Base-by-base conservation (phyloP, 805 yeast species). In the Wickerhamiella cacticola region DNA sequence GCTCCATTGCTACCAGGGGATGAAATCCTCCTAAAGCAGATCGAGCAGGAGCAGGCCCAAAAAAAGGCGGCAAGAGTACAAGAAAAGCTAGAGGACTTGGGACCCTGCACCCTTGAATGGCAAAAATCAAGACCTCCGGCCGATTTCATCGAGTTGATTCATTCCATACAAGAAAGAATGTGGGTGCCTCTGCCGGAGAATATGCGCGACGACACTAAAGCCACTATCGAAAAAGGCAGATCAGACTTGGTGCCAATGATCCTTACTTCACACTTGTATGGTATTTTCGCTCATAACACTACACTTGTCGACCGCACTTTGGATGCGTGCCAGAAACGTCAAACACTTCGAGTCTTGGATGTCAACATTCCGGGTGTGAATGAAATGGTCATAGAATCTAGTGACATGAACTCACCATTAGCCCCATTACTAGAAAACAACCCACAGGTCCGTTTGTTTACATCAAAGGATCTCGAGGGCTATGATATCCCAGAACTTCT, bases 231-330 rank as follows among this genome's bases (percentile, higher is more conserved):
- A 15, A 48, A 53, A 12, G 59, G 51, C 47, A 54, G 70, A 9
- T 39, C 46, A 23, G 16, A 50, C 1, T 19, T 62, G n/a, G 67
- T 69, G 2, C 61, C 60, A 5, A 44, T 62, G 24, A 66, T 61
- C 10, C 53, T 58, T 50, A 49, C 59, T 8, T 57, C 59, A 13
- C 69, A 66, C 29, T 44, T 67, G 13, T 61, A 65, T 46, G 66
- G 69, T 2, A 52, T 67, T 2, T 64, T 56, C 48, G 62, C 66
- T 1, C 50, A 52, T 16, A 50, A 56, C n/a, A 58, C 67, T 2
- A 68, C 71, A 2, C 53, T 49, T 19, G 61, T 68, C 1, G 71
- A 67, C 41, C 60, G 66, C 1, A 62, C 57, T 25, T 40, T 67
- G 6, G 54, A 50, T 21, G 35, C 50, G 19, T 54, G 55, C 13